Conservation (phyloP, 192 early-diverging fungal species). For the Podila epigama region DNA sequence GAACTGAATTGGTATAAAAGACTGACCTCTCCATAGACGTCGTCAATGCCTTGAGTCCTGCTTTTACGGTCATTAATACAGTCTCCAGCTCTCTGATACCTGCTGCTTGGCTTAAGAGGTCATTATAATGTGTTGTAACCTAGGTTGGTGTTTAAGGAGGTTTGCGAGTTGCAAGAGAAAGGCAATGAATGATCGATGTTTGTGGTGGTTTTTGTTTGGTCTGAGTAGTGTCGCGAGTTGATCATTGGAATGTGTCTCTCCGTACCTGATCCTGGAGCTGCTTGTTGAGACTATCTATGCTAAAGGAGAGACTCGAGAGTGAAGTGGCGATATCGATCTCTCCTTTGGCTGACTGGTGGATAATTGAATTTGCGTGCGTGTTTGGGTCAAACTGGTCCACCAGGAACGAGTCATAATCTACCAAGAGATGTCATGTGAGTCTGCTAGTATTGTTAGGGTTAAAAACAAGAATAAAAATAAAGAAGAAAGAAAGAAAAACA, state of each 20-base stretch:
- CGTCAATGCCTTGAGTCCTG: constrained; percentile 61
- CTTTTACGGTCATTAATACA: constrained; percentile 58
- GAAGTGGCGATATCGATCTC: constrained; percentile 72
- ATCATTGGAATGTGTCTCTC: too few species aligned
- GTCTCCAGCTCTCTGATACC: constrained; percentile 69
- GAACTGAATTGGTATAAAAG: background rate
- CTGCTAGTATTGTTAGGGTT: background rate
- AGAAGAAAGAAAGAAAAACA: background rate
- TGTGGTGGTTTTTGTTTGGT: too few species aligned
- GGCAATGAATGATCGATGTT: background rate
- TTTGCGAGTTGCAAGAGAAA: too few species aligned
- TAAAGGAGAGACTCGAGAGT: constrained; percentile 70
- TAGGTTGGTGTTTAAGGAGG: constrained; percentile 34
- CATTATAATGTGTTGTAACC: constrained; percentile 75
- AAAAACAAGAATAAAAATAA: background rate
- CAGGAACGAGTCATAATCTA: constrained; percentile 74
- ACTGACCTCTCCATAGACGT: constrained; percentile 61
- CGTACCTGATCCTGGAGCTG: constrained; percentile 76
- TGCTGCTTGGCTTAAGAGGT: constrained; percentile 69
- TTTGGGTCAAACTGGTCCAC: constrained; percentile 71
- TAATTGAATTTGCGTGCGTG: constrained; percentile 70
- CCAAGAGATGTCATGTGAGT: background rate
- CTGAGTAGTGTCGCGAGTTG: too few species aligned
- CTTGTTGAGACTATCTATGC: constrained; percentile 77
- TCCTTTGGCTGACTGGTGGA: constrained; percentile 62